Base-by-base conservation (phyloP, 1,284 basidiomycete genomes). In the Ceratobasidium sp. region DNA sequence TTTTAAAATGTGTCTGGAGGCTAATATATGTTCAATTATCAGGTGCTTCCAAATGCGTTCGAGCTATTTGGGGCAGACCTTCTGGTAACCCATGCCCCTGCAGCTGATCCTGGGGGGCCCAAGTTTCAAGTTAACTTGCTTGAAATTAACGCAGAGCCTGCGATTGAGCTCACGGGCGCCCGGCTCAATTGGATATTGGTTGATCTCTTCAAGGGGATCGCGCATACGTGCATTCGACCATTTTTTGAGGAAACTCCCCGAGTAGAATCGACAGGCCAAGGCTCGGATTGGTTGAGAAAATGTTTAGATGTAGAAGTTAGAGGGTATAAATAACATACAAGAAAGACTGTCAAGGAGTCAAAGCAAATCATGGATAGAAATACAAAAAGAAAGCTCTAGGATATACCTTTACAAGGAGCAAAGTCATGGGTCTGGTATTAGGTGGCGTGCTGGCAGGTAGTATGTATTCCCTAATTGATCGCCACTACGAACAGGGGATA, bases 41-140 rank as follows among this genome's bases (percentile, higher is more conserved):
- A 98, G 93, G 87, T 93, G 0, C 82, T 96, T 72, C 93, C 95
- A 0, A 98, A 99, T 80, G 94, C 94, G 0, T 99, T 98, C 80
- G 98, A 99, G 82, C 89, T 99, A 14, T 99, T 93, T 80, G 97
- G 97, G 0, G 89, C 95, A 11, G 97, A 99, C 81, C 92, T 99
- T 77, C 84, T 99, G 17, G 88, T 98, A 36, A 89, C 90, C 6
- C 87, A 91, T 79, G 29, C 54, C 15, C 81, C 81, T 41, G 75
- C 77, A 5, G 75, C 67, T 5, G 48, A 31, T 64, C 33, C 54
- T 54, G 69, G 36, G 22, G 9, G 44, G 17, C 57, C 76, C 48
- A 74, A 74, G 24, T 88, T 93, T 74, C 87, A 89, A 77, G 91
- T 95, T 1, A 91, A 92, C 75, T 84, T 99, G 2, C 86, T 99